Evolutionary conservation across 768 basidiomycete genomes (phyloP), one percentile per base, ranked within the genome.

Genomic region (Xerocomellus chrysenteron): DNA sequence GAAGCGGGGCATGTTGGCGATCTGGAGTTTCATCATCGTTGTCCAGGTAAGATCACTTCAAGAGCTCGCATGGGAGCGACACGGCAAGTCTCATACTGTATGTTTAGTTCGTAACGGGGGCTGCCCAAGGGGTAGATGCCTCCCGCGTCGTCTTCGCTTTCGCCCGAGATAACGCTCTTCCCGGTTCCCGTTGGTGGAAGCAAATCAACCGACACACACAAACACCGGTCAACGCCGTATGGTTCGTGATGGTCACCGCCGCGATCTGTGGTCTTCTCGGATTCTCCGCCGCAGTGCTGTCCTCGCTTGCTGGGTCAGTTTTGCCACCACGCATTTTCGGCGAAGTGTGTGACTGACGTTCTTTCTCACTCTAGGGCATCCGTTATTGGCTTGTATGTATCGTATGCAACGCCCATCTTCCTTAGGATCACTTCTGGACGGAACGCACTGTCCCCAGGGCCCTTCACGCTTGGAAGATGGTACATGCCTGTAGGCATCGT

Each of bases 61-160:
- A 26, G 4, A 8, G 12, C 14, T 33, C 28, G 3, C 2, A 2
- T 32, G 32, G 32, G 10, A 32, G 32, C 3, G 11, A 32, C 9
- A 3, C 11, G 21, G 3, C 33, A 3, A 5, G 9, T 35, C 45
- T 52, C 47, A 54, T 47, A 16, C 37, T 17, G 13, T 19, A 4
- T 33, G 32, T 46, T 10, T 55, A 87, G 86, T 88, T 79, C 58
- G 85, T 87, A 19, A 87, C 86, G 0, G 87, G 86, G 10, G 87
- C 87, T 13, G 87, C 87, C 8, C 87, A 89, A 66, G 82, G 80
- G 21, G 86, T 89, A 9, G 87, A 88, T 63, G 87, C 87, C 13
- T 88, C 86, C 41, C 83, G 87, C 17, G 87, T 88, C 11, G 79
- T 88, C 47, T 89, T 88, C 58, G 87, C 87, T 8, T 88, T 89